Evolutionary conservation across 306 rosid species (phyloP).

Genomic region (Castanea mollissima): DNA sequence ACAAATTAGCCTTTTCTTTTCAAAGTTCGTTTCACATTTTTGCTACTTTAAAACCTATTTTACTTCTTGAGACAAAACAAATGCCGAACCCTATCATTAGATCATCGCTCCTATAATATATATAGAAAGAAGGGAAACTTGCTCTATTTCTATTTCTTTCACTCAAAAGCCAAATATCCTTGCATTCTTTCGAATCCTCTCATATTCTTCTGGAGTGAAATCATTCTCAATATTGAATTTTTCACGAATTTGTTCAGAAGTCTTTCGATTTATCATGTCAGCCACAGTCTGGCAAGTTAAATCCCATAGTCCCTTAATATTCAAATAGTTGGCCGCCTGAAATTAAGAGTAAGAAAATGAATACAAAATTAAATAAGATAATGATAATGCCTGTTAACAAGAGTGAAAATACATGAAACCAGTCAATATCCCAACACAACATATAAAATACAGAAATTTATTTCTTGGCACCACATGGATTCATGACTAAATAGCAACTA

Average conservation of each 20-base stretch:
- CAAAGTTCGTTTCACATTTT: no score
- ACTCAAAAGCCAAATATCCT: slow-evolving; percentile 63
- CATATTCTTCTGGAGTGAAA: slow-evolving; percentile 59
- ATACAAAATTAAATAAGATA: background rate
- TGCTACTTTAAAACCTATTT: no score
- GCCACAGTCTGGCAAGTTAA: slow-evolving; percentile 67
- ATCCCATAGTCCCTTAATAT: slow-evolving; percentile 58
- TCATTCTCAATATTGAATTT: slow-evolving; percentile 62
- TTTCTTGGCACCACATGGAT: no score
- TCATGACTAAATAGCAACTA: no score
- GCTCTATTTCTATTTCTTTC: background rate
- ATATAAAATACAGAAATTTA: no score
- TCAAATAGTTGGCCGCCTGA: slow-evolving; percentile 59
- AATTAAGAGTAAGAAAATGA: background rate
- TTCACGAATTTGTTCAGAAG: slow-evolving; percentile 61
- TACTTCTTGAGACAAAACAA: no score
- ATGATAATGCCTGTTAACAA: background rate
- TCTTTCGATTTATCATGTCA: slow-evolving; percentile 61
- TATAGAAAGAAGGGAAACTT: no score
- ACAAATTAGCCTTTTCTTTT: no score
- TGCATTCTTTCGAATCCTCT: slow-evolving; percentile 53
- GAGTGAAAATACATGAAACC: no score
- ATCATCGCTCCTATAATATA: no score
- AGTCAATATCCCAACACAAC: no score
- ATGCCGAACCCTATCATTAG: no score